Evolutionary conservation across 306 rosid species (phyloP).

Genomic region (Cercis canadensis): DNA sequence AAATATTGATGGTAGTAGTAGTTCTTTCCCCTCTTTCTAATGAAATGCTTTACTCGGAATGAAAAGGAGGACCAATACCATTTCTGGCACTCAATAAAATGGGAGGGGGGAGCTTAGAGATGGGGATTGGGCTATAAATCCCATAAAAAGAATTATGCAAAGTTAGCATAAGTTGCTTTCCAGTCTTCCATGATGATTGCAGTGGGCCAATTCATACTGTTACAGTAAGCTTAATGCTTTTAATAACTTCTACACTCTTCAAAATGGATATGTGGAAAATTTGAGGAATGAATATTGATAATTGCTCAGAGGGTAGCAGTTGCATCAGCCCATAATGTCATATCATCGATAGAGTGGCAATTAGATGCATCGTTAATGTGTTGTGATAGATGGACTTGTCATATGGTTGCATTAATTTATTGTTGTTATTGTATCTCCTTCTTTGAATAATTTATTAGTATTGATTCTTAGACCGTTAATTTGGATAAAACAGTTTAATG

Average conservation of each 20-base stretch:
- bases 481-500: slow-evolving; percentile 9
- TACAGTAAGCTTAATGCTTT: background rate
- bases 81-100: background rate
- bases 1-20: background rate
- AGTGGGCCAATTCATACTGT: background rate
- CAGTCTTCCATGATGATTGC: background rate
- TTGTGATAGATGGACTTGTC: background rate
- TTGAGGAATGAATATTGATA: slow-evolving; percentile 3
- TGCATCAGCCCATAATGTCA: background rate
- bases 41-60: slow-evolving; percentile 3
- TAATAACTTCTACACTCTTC: slow-evolving; percentile 7
- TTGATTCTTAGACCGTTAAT: slow-evolving; percentile 9
- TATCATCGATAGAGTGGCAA: background rate
- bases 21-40: background rate
- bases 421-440: background rate
- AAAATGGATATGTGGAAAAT: slow-evolving; percentile 7
- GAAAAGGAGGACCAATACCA: background rate
- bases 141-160: background rate
- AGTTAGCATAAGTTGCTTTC: background rate
- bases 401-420: background rate
- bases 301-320: background rate
- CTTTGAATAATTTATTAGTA: background rate
- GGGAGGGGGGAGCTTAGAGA: background rate
- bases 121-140: slow-evolving; percentile 2
- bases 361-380: background rate